A percentile compares a stretch with the other conserved stretches of the same genome.
These are phyloP conservation scores for Colletotrichum sojae DNA, from an alignment of 2,329 filamentous ascomycete genomes.

Conservation along the genomic window DNA sequence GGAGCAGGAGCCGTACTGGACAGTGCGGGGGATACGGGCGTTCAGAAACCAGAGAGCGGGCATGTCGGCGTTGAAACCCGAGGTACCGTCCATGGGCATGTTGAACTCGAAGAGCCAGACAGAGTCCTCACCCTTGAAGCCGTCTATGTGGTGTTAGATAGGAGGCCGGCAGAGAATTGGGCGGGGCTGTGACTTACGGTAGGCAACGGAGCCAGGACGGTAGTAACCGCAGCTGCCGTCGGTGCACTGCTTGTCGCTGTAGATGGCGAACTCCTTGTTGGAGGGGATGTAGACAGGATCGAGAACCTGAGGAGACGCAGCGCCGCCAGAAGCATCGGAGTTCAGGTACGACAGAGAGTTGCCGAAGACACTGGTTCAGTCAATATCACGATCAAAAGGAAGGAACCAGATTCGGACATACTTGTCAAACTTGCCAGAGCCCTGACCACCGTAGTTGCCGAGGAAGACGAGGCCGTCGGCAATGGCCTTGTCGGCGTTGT, in stretches of 20 bases:
- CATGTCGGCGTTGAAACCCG: constrained; percentile 73
- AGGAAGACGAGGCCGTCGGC: constrained; percentile 64
- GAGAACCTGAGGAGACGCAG: constrained; percentile 56
- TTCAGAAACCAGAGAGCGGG: constrained; percentile 85
- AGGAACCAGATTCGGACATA: constrained; percentile 46
- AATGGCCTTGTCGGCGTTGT: constrained; percentile 55
- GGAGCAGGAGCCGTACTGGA: constrained; percentile 79
- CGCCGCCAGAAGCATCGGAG: constrained; percentile 56
- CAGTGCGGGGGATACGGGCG: constrained; percentile 77
- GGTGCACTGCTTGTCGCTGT: constrained; percentile 59
- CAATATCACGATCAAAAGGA: background rate
- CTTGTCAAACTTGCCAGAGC: constrained; percentile 60
- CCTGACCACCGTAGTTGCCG: constrained; percentile 61
- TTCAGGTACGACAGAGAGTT: constrained; percentile 62
- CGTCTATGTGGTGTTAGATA: constrained; percentile 63
- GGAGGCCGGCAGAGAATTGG: background rate
- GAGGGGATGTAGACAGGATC: constrained; percentile 57
- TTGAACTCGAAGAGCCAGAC: constrained; percentile 81
- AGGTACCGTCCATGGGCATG: constrained; percentile 75
- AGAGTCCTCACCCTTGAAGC: constrained; percentile 74
- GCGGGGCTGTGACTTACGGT: constrained; percentile 52
- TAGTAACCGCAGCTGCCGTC: constrained; percentile 58
- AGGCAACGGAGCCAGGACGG: constrained; percentile 60
- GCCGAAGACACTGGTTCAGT: constrained; percentile 55
- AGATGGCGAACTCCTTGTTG: constrained; percentile 62